phyloP scores from a whole-genome alignment of 2,329 filamentous ascomycete species.

The Sporothrix sp. region DNA sequence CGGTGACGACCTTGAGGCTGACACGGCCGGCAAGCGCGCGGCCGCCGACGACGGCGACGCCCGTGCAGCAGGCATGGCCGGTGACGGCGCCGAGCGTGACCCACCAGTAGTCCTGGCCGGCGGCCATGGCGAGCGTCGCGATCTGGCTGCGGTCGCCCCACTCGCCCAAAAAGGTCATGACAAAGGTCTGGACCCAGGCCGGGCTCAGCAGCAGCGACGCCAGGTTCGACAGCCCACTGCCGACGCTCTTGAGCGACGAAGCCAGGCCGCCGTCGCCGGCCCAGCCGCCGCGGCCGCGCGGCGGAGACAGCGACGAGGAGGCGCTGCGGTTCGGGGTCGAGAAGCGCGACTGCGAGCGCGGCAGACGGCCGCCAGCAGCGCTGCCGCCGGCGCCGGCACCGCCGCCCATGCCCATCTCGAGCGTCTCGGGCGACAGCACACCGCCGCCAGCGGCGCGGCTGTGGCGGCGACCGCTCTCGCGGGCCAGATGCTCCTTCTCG shows the following conservation, averaged over 20 bases:
- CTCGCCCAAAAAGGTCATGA: slow-evolving; percentile 97
- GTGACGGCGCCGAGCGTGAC: slow-evolving; percentile 80
- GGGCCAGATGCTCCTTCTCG: slow-evolving; percentile 75
- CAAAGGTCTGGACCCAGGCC: slow-evolving; percentile 96
- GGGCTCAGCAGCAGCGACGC: slow-evolving; percentile 82
- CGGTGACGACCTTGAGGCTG: slow-evolving; percentile 89
- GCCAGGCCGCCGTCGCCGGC: slow-evolving; percentile 33
- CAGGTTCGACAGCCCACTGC: slow-evolving; percentile 70
- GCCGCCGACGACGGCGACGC: slow-evolving; percentile 83
- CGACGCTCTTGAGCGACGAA: slow-evolving; percentile 42
- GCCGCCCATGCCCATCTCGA: slow-evolving; percentile 68
- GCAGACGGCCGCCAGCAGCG: slow-evolving; percentile 40
- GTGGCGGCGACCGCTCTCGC: slow-evolving; percentile 55
- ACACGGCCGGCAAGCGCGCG: slow-evolving; percentile 87
- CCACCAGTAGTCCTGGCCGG: slow-evolving; percentile 98
- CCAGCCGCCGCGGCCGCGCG: slow-evolving; percentile 41
- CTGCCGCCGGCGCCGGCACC: no score
- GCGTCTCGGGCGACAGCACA: slow-evolving; percentile 57
- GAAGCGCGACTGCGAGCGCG: slow-evolving; percentile 64
- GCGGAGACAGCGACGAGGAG: slow-evolving; percentile 67
- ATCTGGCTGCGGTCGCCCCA: slow-evolving; percentile 98
- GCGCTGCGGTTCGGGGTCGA: slow-evolving; percentile 73
- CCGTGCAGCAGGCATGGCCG: slow-evolving; percentile 84
- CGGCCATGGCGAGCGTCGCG: slow-evolving; percentile 97
- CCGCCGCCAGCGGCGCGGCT: slow-evolving; percentile 27